Evolutionary conservation across 2,329 filamentous ascomycete genomes (phyloP), one percentile per base, ranked within the genome.

Genomic region (Colletotrichum sp.): DNA sequence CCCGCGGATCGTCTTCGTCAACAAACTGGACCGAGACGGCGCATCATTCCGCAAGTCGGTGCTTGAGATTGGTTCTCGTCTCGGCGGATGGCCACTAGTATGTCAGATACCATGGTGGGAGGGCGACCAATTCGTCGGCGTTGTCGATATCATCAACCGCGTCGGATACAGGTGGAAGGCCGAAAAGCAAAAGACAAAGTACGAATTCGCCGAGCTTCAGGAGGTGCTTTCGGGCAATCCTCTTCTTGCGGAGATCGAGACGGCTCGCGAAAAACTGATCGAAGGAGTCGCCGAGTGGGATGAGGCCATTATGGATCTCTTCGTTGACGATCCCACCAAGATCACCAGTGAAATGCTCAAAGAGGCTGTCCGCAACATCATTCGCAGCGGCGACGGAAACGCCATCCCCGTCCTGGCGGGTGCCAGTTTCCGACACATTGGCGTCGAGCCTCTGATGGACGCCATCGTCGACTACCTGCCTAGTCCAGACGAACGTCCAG

Each of bases 21-120:
- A 96, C 85, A 96, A 96, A 81, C 89, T 96, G 8, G 94, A 96
- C 81, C 92, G 94, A 34, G 93, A 94, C 77, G 94, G 94, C 12
- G 94, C 94, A 3, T 92, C 90, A 1, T 99, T 99, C 86, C 93
- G 93, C 30, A 92, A 94, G 69, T 96, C 96, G 0, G 93, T 99
- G 1, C 93, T 94, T 74, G 96, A 99, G 81, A 93, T 98, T 34
- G 96, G 95, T 4, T 89, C 93, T 1, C 91, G 95, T 70, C 88
- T 99, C 24, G 91, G 92, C 75, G 94, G 93, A 2, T 98, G 95
- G 93, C 97, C 97, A 4, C 92, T 97, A 16, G 93, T 99, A 10
- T 98, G 96, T 81, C 96, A 98, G 81, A 96, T 99, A 77, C 97
- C 97, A 1, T 98, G 96, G 95, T 99, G 96, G 92, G 92, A 95